Percentiles rank a stretch among this genome's conserved stretches.
Evolutionary conservation across 148 eudicot species (phyloP).

Genomic region (Rhododendron simsii): DNA sequence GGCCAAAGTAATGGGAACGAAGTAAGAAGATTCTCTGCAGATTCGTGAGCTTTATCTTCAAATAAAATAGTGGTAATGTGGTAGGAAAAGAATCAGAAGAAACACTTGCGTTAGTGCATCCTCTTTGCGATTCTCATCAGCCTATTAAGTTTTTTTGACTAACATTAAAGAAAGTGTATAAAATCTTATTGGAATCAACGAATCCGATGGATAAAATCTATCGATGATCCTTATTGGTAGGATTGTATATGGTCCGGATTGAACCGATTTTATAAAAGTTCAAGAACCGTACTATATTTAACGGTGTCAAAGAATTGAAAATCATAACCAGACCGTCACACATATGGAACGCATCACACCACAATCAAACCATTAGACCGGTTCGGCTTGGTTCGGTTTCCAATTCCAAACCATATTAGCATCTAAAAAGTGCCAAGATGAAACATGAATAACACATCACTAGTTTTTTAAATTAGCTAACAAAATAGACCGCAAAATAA

Average conservation of each 20-base stretch:
- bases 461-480: no score
- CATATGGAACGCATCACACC: no score
- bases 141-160: neutral
- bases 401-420: no score
- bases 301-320: no score
- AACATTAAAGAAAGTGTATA: neutral
- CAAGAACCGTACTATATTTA: no score
- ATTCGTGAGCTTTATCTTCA: slow-evolving; percentile 4
- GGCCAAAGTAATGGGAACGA: slow-evolving; percentile 21
- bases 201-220: slow-evolving; percentile 4
- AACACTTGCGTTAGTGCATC: slow-evolving; percentile 4
- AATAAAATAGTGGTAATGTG: neutral
- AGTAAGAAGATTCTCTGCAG: slow-evolving; percentile 18
- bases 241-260: neutral
- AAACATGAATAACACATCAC: no score
- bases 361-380: no score
- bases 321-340: no score
- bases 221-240: neutral
- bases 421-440: no score
- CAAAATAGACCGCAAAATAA: no score
- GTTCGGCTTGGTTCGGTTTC: no score
- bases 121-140: neutral
- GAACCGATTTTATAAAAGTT: no score
- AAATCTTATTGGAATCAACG: slow-evolving; percentile 7
- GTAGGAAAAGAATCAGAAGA: slow-evolving; percentile 3